Conservation (phyloP, 495 filamentous ascomycete genomes). For the Penicillium pulvis region DNA sequence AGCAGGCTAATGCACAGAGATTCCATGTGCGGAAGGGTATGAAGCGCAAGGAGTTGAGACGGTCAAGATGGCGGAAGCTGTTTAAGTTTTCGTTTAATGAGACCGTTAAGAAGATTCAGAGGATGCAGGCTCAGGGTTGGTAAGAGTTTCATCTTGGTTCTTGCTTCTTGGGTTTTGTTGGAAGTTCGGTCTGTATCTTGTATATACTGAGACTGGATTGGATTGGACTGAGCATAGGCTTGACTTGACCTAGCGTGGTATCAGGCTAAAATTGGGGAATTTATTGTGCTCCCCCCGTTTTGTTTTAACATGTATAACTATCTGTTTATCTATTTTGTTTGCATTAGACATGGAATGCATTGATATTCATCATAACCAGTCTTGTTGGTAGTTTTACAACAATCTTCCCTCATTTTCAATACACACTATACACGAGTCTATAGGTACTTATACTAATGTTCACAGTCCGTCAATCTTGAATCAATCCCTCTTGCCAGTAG, state of each 20-base stretch:
- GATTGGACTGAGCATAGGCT: slow-evolving; percentile 5
- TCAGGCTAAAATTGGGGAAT: background rate
- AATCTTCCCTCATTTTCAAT: background rate
- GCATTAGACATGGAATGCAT: slow-evolving; percentile 32
- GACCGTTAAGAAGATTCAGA: slow-evolving; percentile 46
- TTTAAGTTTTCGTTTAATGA: slow-evolving; percentile 47
- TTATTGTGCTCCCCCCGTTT: background rate
- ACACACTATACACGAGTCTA: slow-evolving; percentile 4
- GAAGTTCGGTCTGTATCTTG: slow-evolving; percentile 5
- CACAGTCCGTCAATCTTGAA: background rate
- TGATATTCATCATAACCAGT: slow-evolving; percentile 7
- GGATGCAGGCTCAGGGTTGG: slow-evolving; percentile 51
- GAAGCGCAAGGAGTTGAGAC: slow-evolving; percentile 38
- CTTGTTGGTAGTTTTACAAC: background rate
- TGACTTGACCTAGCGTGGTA: slow-evolving; percentile 3
- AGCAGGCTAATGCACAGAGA: slow-evolving; percentile 29
- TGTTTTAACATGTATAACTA: slow-evolving; percentile 14
- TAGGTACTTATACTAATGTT: background rate
- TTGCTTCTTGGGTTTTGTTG: background rate
- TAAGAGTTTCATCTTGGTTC: slow-evolving; percentile 15
- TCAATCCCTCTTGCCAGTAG: slow-evolving; percentile 58
- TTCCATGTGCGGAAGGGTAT: slow-evolving; percentile 44
- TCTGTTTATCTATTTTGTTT: slow-evolving; percentile 16
- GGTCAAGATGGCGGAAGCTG: slow-evolving; percentile 43
- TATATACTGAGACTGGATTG: slow-evolving; percentile 23